These are phyloP conservation scores for Mortierella sp. DNA, from an alignment of 371 early-diverging fungal genomes.

Conservation along the genomic window DNA sequence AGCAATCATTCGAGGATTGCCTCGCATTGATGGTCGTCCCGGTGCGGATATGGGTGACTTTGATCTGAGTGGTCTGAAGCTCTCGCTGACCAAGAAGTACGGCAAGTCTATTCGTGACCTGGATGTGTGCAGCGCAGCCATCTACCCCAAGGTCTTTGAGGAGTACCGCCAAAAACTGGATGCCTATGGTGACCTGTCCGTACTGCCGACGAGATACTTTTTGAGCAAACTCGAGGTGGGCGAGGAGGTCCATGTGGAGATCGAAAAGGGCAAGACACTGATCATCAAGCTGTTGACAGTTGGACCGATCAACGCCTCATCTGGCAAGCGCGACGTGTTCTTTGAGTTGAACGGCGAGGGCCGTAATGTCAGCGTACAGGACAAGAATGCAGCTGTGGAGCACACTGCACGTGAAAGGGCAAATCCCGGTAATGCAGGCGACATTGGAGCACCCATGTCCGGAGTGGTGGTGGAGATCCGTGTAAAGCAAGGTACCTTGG, in stretches of 20 bases:
- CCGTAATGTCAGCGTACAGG: constrained; percentile 81
- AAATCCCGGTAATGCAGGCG: constrained; percentile 76
- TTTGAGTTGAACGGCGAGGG: constrained; percentile 96
- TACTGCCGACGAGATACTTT: constrained; percentile 92
- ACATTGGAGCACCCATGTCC: constrained; percentile 96
- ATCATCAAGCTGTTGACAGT: constrained; percentile 92
- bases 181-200: constrained; percentile 86
- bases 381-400: constrained; percentile 66
- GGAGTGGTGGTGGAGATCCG: constrained; percentile 93
- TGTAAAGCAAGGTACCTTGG: constrained; percentile 77
- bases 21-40: constrained; percentile 87
- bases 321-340: constrained; percentile 92
- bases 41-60: constrained; percentile 84
- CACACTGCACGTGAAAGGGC: constrained; percentile 81
- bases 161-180: constrained; percentile 80
- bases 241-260: constrained; percentile 88
- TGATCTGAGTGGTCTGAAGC: constrained; percentile 79
- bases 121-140: constrained; percentile 87
- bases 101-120: constrained; percentile 82
- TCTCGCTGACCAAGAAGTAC: constrained; percentile 80
- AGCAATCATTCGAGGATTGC: constrained; percentile 80
- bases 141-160: constrained; percentile 95
- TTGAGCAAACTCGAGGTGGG: constrained; percentile 84
- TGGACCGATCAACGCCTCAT: constrained; percentile 80
- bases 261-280: constrained; percentile 90